Percentiles rank a stretch among this genome's conserved stretches.
phyloP scores from a whole-genome alignment of 192 early-diverging fungal genomes.

The Backusella morwellensis region DNA sequence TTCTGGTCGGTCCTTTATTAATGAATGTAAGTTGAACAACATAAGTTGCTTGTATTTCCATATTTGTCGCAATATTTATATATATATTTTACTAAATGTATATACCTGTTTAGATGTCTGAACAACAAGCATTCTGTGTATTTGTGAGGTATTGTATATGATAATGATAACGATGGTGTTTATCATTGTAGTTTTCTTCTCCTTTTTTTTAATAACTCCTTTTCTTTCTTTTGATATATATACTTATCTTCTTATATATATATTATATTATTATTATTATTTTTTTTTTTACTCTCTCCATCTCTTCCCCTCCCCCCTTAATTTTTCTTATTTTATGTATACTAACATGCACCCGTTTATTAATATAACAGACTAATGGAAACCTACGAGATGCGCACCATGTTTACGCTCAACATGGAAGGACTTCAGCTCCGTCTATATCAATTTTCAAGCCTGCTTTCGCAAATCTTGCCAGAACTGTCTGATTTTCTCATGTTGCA shows the following conservation, averaged over 20 bases:
- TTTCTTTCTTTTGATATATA: neutral
- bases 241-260: neutral
- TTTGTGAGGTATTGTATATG: conserved; percentile 61
- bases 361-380: conserved; percentile 69
- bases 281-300: too few species aligned
- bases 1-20: conserved; percentile 89
- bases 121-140: conserved; percentile 91
- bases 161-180: neutral
- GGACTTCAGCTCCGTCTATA: conserved; percentile 88
- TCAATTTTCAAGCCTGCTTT: conserved; percentile 80
- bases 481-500: conserved; percentile 70
- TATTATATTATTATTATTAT: neutral
- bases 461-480: conserved; percentile 75
- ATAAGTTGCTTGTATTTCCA: neutral
- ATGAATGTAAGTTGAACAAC: conserved; percentile 66
- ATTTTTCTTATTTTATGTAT: conserved; percentile 4
- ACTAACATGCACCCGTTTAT: neutral
- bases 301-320: neutral
- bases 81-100: too few species aligned
- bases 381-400: conserved; percentile 85
- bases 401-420: conserved; percentile 93
- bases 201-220: neutral
- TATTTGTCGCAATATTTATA: too few species aligned
- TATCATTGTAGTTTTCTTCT: neutral
- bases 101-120: conserved; percentile 70